Conservation (phyloP, 257 asterid species). For the Scutellaria baicalensis region DNA sequence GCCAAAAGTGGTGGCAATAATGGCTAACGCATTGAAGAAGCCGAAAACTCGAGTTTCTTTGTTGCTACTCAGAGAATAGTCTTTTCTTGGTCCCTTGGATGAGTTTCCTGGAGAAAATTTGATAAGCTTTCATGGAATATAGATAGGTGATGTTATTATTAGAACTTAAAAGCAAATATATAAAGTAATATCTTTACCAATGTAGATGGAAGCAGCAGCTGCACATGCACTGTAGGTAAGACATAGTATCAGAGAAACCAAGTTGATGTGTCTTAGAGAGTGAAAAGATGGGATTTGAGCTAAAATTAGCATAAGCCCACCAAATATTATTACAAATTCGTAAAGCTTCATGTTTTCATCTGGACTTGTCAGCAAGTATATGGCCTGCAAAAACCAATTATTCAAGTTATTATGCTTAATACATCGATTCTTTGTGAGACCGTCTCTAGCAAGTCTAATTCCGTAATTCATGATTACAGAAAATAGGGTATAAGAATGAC, state of each 20-base stretch:
- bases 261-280: slow-evolving; percentile 79
- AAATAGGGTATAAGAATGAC: slow-evolving; percentile 15
- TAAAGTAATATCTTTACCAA: slow-evolving; percentile 34
- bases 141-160: too few species aligned
- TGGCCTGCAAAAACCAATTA: slow-evolving; percentile 33
- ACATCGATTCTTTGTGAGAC: too few species aligned
- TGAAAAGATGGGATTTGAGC: slow-evolving; percentile 98
- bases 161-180: too few species aligned
- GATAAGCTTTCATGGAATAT: not conserved
- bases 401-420: too few species aligned
- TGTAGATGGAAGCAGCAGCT: slow-evolving; percentile 70
- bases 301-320: slow-evolving; percentile 65
- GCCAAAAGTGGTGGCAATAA: slow-evolving; percentile 87
- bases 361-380: slow-evolving; percentile 52
- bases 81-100: slow-evolving; percentile 57
- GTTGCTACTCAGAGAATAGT: slow-evolving; percentile 44
- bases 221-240: slow-evolving; percentile 81
- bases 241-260: slow-evolving; percentile 61
- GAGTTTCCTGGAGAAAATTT: slow-evolving; percentile 48
- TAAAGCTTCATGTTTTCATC: slow-evolving; percentile 58
- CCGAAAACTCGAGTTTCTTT: slow-evolving; percentile 47
- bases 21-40: slow-evolving; percentile 72
- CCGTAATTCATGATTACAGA: not conserved
- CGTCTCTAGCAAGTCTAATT: too few species aligned
- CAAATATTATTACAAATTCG: slow-evolving; percentile 66